Conservation (phyloP, 106 monocot genomes). For the Dioscorea dumetorum region DNA sequence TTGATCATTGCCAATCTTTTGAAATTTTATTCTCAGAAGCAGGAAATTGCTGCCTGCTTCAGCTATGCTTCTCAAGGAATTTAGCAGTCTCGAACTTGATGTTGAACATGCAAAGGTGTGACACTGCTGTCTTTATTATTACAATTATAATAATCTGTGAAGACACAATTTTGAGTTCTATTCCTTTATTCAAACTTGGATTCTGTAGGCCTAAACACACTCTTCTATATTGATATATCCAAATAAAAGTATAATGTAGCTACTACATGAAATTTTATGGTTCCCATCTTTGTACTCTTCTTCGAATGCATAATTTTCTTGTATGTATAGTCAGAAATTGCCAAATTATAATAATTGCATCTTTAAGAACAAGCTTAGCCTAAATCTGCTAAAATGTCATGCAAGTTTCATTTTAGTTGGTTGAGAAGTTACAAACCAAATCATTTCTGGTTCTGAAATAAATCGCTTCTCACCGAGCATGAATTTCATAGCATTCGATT, state of each 20-base stretch:
- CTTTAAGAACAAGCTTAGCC: too few species aligned
- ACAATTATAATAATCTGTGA: neutral
- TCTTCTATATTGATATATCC: neutral
- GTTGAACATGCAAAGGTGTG: slow-evolving; percentile 34
- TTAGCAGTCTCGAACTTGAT: slow-evolving; percentile 32
- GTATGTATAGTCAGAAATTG: too few species aligned
- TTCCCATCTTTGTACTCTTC: neutral
- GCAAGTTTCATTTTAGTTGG: too few species aligned
- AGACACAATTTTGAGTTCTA: too few species aligned
- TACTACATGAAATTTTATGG: neutral
- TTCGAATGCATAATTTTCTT: neutral
- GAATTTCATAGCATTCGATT: neutral
- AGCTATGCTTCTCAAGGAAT: slow-evolving; percentile 45
- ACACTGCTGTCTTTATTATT: neutral
- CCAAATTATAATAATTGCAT: too few species aligned
- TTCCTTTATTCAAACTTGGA: neutral
- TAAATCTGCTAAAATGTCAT: too few species aligned
- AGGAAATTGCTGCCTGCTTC: slow-evolving; percentile 60
- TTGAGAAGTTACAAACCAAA: neutral
- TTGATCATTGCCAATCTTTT: too few species aligned
- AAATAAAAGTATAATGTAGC: neutral
- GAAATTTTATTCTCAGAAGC: neutral
- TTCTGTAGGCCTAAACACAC: neutral
- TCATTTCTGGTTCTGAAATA: neutral
- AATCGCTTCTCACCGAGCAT: too few species aligned